A percentile compares a stretch with the other conserved stretches of the same genome.
These are phyloP conservation scores for Mycocentrospora acerina DNA, from an alignment of 2,329 filamentous ascomycete genomes.

Conservation along the genomic window DNA sequence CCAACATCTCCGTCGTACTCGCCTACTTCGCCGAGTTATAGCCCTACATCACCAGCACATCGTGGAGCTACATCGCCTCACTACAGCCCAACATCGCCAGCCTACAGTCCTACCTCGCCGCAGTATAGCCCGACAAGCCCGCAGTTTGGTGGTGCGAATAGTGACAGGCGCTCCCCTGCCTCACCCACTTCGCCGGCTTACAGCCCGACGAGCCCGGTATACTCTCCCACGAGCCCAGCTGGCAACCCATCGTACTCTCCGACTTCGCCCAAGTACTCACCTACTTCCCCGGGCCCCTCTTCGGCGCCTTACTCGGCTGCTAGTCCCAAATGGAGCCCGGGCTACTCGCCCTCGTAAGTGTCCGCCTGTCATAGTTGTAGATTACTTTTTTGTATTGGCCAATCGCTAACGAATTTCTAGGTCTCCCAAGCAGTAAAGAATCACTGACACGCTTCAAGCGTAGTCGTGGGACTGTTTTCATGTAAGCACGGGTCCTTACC, in stretches of 20 bases:
- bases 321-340: conserved; percentile 40
- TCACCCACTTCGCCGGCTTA: conserved; percentile 71
- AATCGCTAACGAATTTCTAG: conserved; percentile 26
- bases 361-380: conserved; percentile 28
- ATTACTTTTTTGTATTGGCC: not conserved
- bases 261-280: conserved; percentile 45
- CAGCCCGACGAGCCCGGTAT: conserved; percentile 65
- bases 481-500: conserved; percentile 37
- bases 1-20: conserved; percentile 60
- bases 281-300: conserved; percentile 34
- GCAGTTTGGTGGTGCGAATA: conserved; percentile 37
- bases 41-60: conserved; percentile 56
- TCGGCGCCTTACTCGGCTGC: conserved; percentile 20
- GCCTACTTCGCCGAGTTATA: conserved; percentile 55
- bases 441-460: conserved; percentile 4
- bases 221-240: conserved; percentile 58
- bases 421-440: conserved; percentile 38
- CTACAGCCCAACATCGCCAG: conserved; percentile 50
- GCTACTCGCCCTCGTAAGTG: conserved; percentile 51
- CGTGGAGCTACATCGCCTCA: conserved; percentile 42
- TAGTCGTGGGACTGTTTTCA: conserved; percentile 9
- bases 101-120: conserved; percentile 56
- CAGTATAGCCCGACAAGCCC: conserved; percentile 59
- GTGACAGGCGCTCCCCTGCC: conserved; percentile 45
- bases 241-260: conserved; percentile 53